These are phyloP conservation scores for Rhipidocladum racemiflorum DNA, from an alignment of 176 grass and related monocot species.

Conservation along the genomic window DNA sequence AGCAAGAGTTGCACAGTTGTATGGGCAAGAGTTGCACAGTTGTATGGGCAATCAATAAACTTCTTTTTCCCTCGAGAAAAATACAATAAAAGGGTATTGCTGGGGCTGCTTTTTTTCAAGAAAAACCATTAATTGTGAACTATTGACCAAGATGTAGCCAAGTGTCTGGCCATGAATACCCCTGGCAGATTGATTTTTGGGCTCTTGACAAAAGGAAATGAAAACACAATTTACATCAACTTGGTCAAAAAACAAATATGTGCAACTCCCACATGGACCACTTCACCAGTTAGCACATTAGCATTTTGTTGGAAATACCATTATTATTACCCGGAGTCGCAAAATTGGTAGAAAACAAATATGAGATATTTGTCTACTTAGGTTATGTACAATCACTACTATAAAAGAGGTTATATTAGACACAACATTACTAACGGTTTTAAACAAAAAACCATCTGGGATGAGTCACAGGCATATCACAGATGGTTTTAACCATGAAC, in stretches of 20 bases:
- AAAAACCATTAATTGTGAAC: background rate
- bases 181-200: background rate
- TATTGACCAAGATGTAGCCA: conserved; percentile 1
- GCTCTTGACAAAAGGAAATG: background rate
- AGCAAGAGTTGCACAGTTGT: background rate
- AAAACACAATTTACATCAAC: background rate
- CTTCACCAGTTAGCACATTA: background rate
- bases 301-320: background rate
- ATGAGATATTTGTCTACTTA: background rate
- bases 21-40: background rate
- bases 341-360: background rate
- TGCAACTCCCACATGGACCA: background rate
- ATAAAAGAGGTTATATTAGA: no score
- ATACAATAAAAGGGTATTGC: background rate
- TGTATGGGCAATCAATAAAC: background rate
- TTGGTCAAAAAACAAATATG: background rate
- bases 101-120: no score
- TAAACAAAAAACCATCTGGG: no score
- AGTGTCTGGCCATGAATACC: background rate
- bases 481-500: no score
- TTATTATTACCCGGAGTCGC: background rate
- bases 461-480: no score
- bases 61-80: background rate
- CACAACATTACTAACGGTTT: no score
- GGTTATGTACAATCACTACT: no score